Evolutionary conservation across 352 stramenopile genomes (phyloP).

Genomic region (Thalassiosira livingstoniorum): DNA sequence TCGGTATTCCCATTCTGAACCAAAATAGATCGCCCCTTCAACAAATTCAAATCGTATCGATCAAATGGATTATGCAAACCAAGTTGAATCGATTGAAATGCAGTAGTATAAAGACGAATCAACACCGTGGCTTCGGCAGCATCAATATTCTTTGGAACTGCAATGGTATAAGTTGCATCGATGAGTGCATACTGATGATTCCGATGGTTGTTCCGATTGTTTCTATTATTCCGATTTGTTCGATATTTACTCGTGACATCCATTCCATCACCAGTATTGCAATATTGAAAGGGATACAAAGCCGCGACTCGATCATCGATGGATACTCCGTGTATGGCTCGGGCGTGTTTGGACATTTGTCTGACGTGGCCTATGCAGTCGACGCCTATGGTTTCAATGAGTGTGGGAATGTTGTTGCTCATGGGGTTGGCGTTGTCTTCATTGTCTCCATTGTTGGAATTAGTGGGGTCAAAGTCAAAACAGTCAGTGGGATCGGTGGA

Average conservation of each 20-base stretch:
- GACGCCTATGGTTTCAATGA: conserved; percentile 38
- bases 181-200: conserved; percentile 44
- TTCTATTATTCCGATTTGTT: too few relatives aligned
- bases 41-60: conserved; percentile 47
- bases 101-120: conserved; percentile 51
- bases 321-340: conserved; percentile 50
- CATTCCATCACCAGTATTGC: not conserved
- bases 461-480: too few relatives aligned
- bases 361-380: conserved; percentile 59
- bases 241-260: not conserved
- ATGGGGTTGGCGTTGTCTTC: too few relatives aligned
- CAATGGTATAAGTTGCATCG: conserved; percentile 43
- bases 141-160: conserved; percentile 58
- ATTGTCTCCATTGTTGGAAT: too few relatives aligned
- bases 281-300: conserved; percentile 61
- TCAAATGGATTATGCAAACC: conserved; percentile 37
- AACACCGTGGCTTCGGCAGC: conserved; percentile 42
- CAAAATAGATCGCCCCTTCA: conserved; percentile 49
- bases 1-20: conserved; percentile 59
- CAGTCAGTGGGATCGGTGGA: too few relatives aligned
- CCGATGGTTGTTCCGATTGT: too few relatives aligned
- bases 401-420: too few relatives aligned
- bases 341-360: conserved; percentile 44
- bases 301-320: conserved; percentile 58
- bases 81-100: conserved; percentile 56